These are phyloP conservation scores for Aspergillus fijiensis DNA, from an alignment of 2,329 filamentous ascomycete genomes.

Conservation along the genomic window DNA sequence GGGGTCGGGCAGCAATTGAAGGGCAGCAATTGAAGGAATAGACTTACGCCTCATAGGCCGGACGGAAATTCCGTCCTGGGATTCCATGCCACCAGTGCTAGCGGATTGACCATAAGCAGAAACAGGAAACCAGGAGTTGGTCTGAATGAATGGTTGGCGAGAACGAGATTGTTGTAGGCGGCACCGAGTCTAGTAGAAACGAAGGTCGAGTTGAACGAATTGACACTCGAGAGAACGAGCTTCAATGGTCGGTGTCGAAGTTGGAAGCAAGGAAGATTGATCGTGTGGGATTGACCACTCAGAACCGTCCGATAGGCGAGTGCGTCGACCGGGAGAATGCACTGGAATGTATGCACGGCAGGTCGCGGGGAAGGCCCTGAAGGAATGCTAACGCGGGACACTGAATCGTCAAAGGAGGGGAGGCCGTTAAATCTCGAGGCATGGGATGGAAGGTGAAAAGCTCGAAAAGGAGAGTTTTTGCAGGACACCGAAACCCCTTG, in stretches of 20 bases:
- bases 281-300: constrained; percentile 18
- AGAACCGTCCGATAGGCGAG: constrained; percentile 17
- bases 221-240: constrained; percentile 1
- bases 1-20: neutral
- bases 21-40: neutral
- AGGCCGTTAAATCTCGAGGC: constrained; percentile 18
- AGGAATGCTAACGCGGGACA: constrained; percentile 30
- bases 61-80: constrained; percentile 56
- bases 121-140: constrained; percentile 4
- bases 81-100: constrained; percentile 40
- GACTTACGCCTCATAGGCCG: constrained; percentile 69
- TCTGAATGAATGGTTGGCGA: neutral
- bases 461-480: neutral
- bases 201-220: constrained; percentile 6
- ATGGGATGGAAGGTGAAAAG: constrained; percentile 4
- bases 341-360: constrained; percentile 27
- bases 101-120: constrained; percentile 33
- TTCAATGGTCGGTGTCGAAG: constrained; percentile 8
- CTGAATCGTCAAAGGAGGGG: constrained; percentile 12
- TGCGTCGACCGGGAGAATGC: constrained; percentile 36
- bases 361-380: constrained; percentile 24
- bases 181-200: constrained; percentile 2
- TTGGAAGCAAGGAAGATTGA: constrained; percentile 16
- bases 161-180: neutral
- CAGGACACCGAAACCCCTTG: neutral